Percentiles rank a stretch among this genome's conserved stretches.
These are phyloP conservation scores for Cyclanthera cordifolia DNA, from an alignment of 306 rosid species.

Conservation along the genomic window DNA sequence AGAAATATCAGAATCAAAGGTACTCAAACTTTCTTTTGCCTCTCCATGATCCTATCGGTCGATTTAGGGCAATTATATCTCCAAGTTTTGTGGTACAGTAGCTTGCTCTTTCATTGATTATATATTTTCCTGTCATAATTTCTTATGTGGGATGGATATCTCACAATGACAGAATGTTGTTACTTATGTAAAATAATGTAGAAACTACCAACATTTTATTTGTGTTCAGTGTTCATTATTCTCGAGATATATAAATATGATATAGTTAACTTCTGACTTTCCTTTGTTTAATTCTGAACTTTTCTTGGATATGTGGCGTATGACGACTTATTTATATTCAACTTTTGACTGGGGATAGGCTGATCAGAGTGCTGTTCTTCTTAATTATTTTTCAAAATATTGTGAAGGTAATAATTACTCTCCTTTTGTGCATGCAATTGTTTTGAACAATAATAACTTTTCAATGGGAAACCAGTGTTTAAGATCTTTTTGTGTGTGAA, in stretches of 20 bases:
- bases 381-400: conserved; percentile 27
- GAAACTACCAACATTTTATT: background rate
- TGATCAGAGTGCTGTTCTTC: conserved; percentile 25
- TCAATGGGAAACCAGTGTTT: background rate
- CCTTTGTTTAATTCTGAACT: background rate
- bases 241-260: background rate
- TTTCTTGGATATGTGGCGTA: background rate
- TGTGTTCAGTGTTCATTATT: background rate
- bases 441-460: background rate
- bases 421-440: background rate
- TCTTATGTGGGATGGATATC: background rate
- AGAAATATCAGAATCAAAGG: conserved; percentile 23
- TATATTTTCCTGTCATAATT: background rate
- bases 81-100: background rate
- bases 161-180: background rate
- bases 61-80: background rate
- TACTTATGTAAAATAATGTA: background rate
- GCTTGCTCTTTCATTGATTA: background rate
- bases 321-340: background rate
- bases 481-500: background rate
- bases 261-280: background rate
- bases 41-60: background rate
- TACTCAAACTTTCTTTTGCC: conserved; percentile 6
- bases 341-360: conserved; percentile 7
- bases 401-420: conserved; percentile 23